Base-by-base conservation (phyloP, 495 filamentous ascomycete species). In the Aspergillus ellipticus region DNA sequence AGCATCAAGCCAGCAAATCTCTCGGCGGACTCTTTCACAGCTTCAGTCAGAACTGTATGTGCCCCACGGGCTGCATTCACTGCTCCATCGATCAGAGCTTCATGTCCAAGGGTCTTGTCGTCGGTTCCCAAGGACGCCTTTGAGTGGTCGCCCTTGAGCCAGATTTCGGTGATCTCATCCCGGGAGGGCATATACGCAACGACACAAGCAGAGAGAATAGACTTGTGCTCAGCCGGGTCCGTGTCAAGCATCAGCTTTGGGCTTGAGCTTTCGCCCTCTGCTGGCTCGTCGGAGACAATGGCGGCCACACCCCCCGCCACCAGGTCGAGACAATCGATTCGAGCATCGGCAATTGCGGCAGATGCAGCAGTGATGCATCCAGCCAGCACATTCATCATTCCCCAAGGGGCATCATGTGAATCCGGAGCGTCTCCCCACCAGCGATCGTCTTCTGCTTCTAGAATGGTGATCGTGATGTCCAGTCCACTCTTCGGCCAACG, bases 401-500 rank as follows among this genome's bases (percentile, higher is more conserved):
- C 85, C 79, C 87, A 89, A 19, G 83, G 83, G 4, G 73, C 69
- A 62, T 75, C 69, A 56, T 79, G 73, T 16, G 72, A 73, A 50
- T 75, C 70, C 0, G 74, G 69, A 16, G 70, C 68, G 67, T 82
- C 74, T 20, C 79, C 78, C 80, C 79, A 81, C 78, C 79, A 82
- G 51, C 82, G 80, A 51, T 88, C 87, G 55, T 84, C 85, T 58
- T 97, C 94, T 6, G 90, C 95, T 74, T 98, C 94, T 13, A 98
- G 74, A 39, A 98, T 84, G 0, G 92, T 97, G 51, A 98, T 80
- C 7, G 95, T 86, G 28, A 97, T 85, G 58, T 98, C 94, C 11
- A 96, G 84, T 16, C 91, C 92, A 66, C 89, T 96, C 79, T 98
- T 98, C 16, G 94, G 94, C 90, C 94, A 98, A 29, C 92, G 79